A percentile compares a stretch with the other conserved stretches of the same genome.
phyloP scores from a whole-genome alignment of 2,329 filamentous ascomycete species.

The Xylariaceae sp. region DNA sequence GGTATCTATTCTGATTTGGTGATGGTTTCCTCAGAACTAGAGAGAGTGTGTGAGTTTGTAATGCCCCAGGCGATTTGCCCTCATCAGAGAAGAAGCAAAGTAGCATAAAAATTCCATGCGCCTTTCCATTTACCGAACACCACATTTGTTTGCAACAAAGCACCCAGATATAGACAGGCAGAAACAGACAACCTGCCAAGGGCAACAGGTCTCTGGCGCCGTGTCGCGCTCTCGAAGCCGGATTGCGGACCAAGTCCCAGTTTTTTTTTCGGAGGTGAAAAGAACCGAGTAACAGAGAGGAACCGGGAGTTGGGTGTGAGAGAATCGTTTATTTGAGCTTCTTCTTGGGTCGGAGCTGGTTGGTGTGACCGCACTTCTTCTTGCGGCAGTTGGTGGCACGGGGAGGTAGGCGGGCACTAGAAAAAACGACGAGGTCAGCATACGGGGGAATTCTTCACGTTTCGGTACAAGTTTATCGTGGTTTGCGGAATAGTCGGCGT shows the following conservation, averaged over 20 bases:
- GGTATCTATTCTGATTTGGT: constrained; percentile 11
- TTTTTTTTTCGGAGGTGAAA: neutral
- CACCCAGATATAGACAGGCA: constrained; percentile 4
- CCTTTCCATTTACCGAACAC: constrained; percentile 16
- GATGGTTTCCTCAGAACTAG: constrained; percentile 10
- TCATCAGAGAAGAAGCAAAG: constrained; percentile 7
- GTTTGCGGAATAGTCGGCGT: neutral
- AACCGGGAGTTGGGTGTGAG: neutral
- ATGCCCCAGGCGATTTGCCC: constrained; percentile 8
- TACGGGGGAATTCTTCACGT: neutral
- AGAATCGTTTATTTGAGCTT: constrained; percentile 49
- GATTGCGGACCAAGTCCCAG: neutral
- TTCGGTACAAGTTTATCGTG: neutral
- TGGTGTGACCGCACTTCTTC: constrained; percentile 99
- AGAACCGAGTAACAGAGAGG: neutral
- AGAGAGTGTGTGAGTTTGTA: neutral
- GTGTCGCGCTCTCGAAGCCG: constrained; percentile 7
- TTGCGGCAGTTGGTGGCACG: constrained; percentile 99
- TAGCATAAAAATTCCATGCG: constrained; percentile 12
- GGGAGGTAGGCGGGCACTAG: constrained; percentile 17
- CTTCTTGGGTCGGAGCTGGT: constrained; percentile 99
- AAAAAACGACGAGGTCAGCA: constrained; percentile 4
- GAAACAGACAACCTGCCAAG: no score
- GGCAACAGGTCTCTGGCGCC: neutral
- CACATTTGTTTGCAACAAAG: constrained; percentile 11